Percentiles rank a stretch among this genome's conserved stretches.
These are phyloP conservation scores for Penicillium angulare DNA, from an alignment of 495 filamentous ascomycete genomes.

Conservation along the genomic window DNA sequence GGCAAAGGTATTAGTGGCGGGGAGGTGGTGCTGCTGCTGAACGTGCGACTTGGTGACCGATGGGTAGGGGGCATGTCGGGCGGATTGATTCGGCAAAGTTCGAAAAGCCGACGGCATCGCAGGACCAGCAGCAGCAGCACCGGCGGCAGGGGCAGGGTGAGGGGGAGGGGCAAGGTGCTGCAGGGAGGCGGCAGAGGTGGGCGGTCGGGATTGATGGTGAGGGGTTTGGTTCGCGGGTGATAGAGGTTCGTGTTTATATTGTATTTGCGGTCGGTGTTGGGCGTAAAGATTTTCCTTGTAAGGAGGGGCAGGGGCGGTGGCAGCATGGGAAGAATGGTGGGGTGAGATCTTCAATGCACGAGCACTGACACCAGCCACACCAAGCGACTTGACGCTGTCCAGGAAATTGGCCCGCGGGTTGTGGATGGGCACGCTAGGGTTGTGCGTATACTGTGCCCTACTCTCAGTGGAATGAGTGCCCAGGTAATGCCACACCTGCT, in stretches of 20 bases:
- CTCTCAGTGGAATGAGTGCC: conserved; percentile 85
- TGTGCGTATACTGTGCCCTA: conserved; percentile 87
- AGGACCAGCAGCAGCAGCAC: conserved; percentile 41
- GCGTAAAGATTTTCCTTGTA: conserved; percentile 33
- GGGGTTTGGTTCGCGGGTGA: conserved; percentile 18
- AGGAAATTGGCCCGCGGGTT: conserved; percentile 60
- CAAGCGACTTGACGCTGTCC: conserved; percentile 51
- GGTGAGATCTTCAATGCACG: conserved; percentile 37
- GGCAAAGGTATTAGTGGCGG: conserved; percentile 46
- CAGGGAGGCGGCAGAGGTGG: conserved; percentile 38
- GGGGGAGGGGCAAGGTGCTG: conserved; percentile 38
- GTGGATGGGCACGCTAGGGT: conserved; percentile 58
- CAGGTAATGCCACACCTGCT: conserved; percentile 89
- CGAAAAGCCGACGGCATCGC: conserved; percentile 54
- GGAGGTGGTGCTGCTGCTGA: conserved; percentile 39
- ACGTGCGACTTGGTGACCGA: conserved; percentile 41
- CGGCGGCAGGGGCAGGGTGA: conserved; percentile 33
- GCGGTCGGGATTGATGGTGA: conserved; percentile 32
- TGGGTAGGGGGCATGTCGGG: conserved; percentile 44
- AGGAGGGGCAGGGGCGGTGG: conserved; percentile 32
- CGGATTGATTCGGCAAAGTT: conserved; percentile 42
- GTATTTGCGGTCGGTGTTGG: conserved; percentile 19
- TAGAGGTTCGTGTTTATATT: conserved; percentile 16
- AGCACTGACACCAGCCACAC: conserved; percentile 27
- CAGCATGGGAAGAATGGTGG: conserved; percentile 36